Percentiles rank a stretch among this genome's conserved stretches.
phyloP scores from a whole-genome alignment of 768 basidiomycete species.

The Cyclocybe aegerita region DNA sequence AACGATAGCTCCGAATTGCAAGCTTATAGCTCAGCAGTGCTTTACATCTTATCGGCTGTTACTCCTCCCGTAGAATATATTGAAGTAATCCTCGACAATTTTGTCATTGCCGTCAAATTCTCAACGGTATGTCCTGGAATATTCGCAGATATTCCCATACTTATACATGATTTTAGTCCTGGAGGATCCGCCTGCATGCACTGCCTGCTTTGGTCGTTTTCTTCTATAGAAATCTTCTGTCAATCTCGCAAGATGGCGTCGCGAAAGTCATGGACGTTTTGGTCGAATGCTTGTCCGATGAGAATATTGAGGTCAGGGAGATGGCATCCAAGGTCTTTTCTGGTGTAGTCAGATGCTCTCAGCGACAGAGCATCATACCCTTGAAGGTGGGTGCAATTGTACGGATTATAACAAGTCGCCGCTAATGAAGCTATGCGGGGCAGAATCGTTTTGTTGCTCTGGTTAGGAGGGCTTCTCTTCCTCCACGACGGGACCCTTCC shows the following conservation, averaged over 20 bases:
- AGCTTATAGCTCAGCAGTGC: slow-evolving; percentile 73
- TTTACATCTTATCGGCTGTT: slow-evolving; percentile 81
- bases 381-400: slow-evolving; percentile 58
- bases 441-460: slow-evolving; percentile 81
- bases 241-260: slow-evolving; percentile 66
- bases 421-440: slow-evolving; percentile 1
- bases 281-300: slow-evolving; percentile 81
- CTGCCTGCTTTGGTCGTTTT: slow-evolving; percentile 88
- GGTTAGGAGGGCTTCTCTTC: slow-evolving; percentile 61
- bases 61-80: slow-evolving; percentile 70
- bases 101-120: slow-evolving; percentile 72
- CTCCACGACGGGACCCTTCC: slow-evolving; percentile 62
- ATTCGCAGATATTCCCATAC: not conserved
- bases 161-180: slow-evolving; percentile 54
- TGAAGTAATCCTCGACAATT: slow-evolving; percentile 55
- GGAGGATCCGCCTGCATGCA: slow-evolving; percentile 86
- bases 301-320: slow-evolving; percentile 91
- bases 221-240: slow-evolving; percentile 86
- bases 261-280: slow-evolving; percentile 79
- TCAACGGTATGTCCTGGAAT: slow-evolving; percentile 55
- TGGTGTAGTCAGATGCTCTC: slow-evolving; percentile 87
- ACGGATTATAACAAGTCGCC: not conserved
- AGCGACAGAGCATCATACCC: slow-evolving; percentile 80
- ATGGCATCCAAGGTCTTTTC: slow-evolving; percentile 87
- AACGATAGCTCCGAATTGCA: slow-evolving; percentile 85